A percentile compares a stretch with the other conserved stretches of the same genome.
phyloP scores from a whole-genome alignment of 129 eudicot species.

The Saposhnikovia divaricata region DNA sequence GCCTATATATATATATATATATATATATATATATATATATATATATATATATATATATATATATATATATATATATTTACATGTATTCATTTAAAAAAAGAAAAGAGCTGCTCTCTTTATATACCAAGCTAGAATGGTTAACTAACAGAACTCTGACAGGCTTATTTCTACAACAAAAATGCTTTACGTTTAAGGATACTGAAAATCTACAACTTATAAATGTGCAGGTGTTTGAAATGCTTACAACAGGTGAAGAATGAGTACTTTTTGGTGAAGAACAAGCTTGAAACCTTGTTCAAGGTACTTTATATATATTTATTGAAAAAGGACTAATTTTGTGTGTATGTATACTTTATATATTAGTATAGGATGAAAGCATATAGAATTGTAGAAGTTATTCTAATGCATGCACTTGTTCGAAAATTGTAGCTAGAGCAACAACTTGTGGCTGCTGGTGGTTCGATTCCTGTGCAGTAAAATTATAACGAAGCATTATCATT shows the following conservation, averaged over 20 bases:
- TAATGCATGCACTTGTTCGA: background rate
- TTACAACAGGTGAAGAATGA: slow-evolving; percentile 19
- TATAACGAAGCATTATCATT: background rate
- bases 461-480: slow-evolving; percentile 19
- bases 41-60: background rate
- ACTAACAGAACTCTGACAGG: background rate
- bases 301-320: background rate
- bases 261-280: slow-evolving; percentile 22
- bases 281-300: slow-evolving; percentile 18
- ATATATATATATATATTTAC: too few species aligned
- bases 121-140: background rate
- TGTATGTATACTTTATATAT: background rate
- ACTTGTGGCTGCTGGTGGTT: slow-evolving; percentile 28
- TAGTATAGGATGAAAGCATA: background rate
- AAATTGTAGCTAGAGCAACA: slow-evolving; percentile 22
- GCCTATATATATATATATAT: too few species aligned
- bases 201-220: background rate
- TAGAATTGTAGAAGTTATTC: background rate
- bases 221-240: slow-evolving; percentile 17
- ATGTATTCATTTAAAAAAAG: background rate
- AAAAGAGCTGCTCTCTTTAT: background rate
- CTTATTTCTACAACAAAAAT: background rate
- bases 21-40: too few species aligned
- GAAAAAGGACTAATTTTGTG: background rate
- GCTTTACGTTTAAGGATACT: background rate